Evolutionary conservation across 305 asterid genomes (phyloP).

Genomic region (Fraxinus sp.): DNA sequence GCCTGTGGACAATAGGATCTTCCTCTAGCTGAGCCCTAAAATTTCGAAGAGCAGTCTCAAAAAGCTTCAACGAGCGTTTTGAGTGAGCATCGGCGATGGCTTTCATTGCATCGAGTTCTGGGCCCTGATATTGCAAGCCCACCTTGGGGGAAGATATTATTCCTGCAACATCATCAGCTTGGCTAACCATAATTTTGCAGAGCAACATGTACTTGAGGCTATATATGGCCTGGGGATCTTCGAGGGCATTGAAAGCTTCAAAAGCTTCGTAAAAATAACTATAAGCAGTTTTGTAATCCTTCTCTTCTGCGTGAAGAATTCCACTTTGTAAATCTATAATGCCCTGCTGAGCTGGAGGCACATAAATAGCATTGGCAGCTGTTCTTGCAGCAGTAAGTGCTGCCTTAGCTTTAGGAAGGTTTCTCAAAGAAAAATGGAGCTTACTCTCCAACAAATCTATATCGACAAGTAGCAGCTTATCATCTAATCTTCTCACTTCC

Average conservation of each 20-base stretch:
- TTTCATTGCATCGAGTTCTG: constrained; percentile 63
- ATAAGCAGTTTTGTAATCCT: constrained; percentile 68
- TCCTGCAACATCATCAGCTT: constrained; percentile 66
- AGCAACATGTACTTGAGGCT: constrained; percentile 66
- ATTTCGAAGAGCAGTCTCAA: constrained; percentile 52
- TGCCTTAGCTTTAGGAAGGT: constrained; percentile 70
- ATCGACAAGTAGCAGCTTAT: constrained; percentile 60
- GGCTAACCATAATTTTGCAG: constrained; percentile 65
- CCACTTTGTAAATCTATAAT: constrained; percentile 66
- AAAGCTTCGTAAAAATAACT: constrained; percentile 70
- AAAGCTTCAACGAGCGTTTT: constrained; percentile 58
- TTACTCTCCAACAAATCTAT: constrained; percentile 66
- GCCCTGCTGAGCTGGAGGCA: constrained; percentile 75
- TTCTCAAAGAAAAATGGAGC: constrained; percentile 60
- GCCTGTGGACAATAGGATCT: constrained; percentile 72
- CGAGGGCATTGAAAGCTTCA: constrained; percentile 65
- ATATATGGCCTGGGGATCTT: constrained; percentile 58
- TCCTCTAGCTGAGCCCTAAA: constrained; percentile 61
- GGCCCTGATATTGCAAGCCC: constrained; percentile 61
- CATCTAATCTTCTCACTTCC: constrained; percentile 66
- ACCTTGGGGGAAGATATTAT: constrained; percentile 56
- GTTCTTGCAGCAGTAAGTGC: constrained; percentile 72
- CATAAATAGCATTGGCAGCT: constrained; percentile 66
- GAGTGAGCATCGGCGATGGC: constrained; percentile 68
- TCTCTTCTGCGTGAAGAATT: constrained; percentile 64